Conservation (phyloP, 129 eudicot species). For the Pittosporum tobira region DNA sequence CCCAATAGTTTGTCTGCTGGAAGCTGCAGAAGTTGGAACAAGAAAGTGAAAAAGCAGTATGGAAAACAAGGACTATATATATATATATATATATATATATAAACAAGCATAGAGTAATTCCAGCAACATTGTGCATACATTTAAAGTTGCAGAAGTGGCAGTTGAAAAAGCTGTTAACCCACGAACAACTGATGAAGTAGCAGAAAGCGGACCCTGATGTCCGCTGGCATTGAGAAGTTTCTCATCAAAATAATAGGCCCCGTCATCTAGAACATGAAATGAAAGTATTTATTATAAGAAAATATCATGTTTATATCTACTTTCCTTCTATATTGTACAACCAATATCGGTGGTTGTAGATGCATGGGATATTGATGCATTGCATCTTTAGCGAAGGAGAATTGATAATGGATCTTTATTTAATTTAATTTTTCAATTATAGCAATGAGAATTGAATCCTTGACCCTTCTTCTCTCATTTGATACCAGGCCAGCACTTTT, state of each 20-base stretch:
- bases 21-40: constrained; percentile 40
- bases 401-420: too few relatives aligned
- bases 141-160: constrained; percentile 54
- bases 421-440: too few relatives aligned
- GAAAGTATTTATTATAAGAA: too few relatives aligned
- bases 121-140: constrained; percentile 27
- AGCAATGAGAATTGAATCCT: too few relatives aligned
- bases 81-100: too few relatives aligned
- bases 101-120: background rate
- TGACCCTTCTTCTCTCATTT: too few relatives aligned
- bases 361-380: too few relatives aligned
- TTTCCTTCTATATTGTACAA: too few relatives aligned
- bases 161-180: constrained; percentile 65
- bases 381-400: too few relatives aligned
- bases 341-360: too few relatives aligned
- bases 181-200: constrained; percentile 74
- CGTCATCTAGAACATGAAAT: constrained; percentile 54
- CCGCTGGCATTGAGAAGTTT: constrained; percentile 62
- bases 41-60: constrained; percentile 8
- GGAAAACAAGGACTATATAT: background rate
- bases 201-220: constrained; percentile 71
- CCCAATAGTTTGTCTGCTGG: constrained; percentile 79
- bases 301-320: too few relatives aligned
- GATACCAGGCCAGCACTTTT: too few relatives aligned
- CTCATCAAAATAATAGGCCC: constrained; percentile 88